A percentile compares a stretch with the other conserved stretches of the same genome.
Conservation (phyloP, 1,284 basidiomycete genomes). For the Ustilago sp. region DNA sequence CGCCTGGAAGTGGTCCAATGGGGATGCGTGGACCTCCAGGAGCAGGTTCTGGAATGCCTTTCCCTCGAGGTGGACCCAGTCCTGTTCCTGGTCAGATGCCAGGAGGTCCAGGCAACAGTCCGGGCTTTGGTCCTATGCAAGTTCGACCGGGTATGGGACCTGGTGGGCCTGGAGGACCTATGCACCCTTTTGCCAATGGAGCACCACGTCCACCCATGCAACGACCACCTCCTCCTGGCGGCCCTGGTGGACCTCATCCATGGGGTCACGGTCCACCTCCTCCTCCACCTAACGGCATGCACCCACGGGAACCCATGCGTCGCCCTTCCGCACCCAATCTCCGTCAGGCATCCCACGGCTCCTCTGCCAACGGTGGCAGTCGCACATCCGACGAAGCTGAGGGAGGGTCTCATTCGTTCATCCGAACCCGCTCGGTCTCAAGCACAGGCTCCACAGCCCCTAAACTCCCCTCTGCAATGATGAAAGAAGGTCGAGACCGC, state of each 20-base stretch:
- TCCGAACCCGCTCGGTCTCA: constrained; percentile 50
- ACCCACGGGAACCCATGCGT: constrained; percentile 33
- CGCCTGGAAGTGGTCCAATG: constrained; percentile 15
- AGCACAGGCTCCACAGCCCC: constrained; percentile 44
- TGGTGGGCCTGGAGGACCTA: constrained; percentile 27
- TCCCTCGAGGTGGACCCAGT: constrained; percentile 43
- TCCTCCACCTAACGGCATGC: constrained; percentile 24
- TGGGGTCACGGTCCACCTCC: constrained; percentile 25
- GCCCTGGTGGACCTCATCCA: constrained; percentile 1
- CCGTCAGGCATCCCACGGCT: constrained; percentile 41
- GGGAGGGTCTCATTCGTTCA: constrained; percentile 17
- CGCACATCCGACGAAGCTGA: constrained; percentile 48
- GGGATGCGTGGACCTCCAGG: constrained; percentile 24
- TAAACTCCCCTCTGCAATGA: constrained; percentile 60
- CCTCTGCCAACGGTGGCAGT: constrained; percentile 21
- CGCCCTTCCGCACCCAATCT: constrained; percentile 61
- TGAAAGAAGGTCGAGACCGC: constrained; percentile 48
- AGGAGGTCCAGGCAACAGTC: constrained; percentile 22
- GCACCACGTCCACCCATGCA: constrained; percentile 38
- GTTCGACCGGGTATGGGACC: constrained; percentile 27
- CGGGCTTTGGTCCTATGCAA: constrained; percentile 35
- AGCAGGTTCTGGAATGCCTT: constrained; percentile 14
- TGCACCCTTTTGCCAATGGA: constrained; percentile 38
- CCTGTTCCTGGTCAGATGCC: constrained; percentile 41
- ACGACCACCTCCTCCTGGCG: constrained; percentile 28